Evolutionary conservation across 75 land plant species (phyloP), one percentile per base, ranked within the genome.

Genomic region (Pinus tabuliformis): DNA sequence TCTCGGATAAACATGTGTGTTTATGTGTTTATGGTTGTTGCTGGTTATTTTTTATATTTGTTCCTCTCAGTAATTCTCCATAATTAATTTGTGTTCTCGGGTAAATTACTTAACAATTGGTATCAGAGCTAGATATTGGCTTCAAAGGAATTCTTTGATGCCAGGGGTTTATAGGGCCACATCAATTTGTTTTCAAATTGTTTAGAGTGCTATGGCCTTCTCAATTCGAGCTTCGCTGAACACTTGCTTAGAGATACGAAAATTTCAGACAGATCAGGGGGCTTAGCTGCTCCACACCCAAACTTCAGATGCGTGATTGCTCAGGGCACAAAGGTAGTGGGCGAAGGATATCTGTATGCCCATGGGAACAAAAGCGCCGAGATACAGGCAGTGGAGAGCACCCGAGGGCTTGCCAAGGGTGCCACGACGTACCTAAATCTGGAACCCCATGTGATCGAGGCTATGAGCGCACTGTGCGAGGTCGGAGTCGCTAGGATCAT

Each of bases 381-480:
- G 77, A 60, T 86, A 22, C 82, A 86, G 72, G 87, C 87, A 3
- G 74, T 85, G 5, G 78, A 79, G 37, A 64, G 59, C 33, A 86
- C 87, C 24, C 76, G 87, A 2, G 87, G 79, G 13, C 52, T 30
- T 5, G 81, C 87, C 16, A 63, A 24, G 37, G 78, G 82, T 0
- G 86, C 86, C 36, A 86, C 86, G 18, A 86, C 87, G 6, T 86
- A 83, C n/a, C 72, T 86, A 26, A 86, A 86, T 64, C 58, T 86
- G 22, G 87, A 86, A 64, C 78, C 87, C 14, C n/a, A 14, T 18
- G 81, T 70, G 11, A 74, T 26, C 58, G 78, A 33, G n/a, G 7
- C 77, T 36, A 5, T 57, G 18, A 75, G 13, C 9, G 77, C 36
- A 18, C 77, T 74, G 24, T 59, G 77, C 56, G 56, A 83, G 76